phyloP scores from a whole-genome alignment of 2,329 filamentous ascomycete genomes.

The Dothiorella sarmentorum region DNA sequence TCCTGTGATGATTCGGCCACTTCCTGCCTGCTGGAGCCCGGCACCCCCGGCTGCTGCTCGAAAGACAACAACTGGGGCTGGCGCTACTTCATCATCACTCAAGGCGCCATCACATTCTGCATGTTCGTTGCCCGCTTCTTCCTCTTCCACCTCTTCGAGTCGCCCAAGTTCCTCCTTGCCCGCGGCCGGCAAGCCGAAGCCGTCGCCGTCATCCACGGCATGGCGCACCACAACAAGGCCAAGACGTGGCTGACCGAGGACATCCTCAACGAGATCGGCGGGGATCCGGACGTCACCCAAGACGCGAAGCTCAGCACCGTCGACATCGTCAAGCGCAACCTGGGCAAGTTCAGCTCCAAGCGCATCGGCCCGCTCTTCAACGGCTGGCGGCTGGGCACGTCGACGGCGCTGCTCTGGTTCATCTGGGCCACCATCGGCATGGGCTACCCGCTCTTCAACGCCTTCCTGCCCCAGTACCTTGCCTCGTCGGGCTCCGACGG shows the following conservation, averaged over 20 bases:
- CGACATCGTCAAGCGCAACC: conserved; percentile 56
- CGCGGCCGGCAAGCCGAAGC: conserved; percentile 74
- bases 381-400: conserved; percentile 46
- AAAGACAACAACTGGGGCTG: conserved; percentile 64
- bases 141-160: conserved; percentile 78
- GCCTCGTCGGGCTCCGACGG: conserved; percentile 50
- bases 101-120: conserved; percentile 68
- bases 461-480: conserved; percentile 85
- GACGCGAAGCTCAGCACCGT: conserved; percentile 38
- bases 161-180: conserved; percentile 77
- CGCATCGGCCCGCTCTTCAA: conserved; percentile 63
- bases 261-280: conserved; percentile 55
- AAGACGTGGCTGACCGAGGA: conserved; percentile 62
- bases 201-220: conserved; percentile 73
- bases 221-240: conserved; percentile 65
- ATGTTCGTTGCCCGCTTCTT: conserved; percentile 80
- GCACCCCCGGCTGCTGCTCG: conserved; percentile 26
- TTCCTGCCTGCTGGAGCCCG: not conserved
- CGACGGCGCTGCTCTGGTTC: conserved; percentile 64
- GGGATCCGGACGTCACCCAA: conserved; percentile 43
- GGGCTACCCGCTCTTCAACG: conserved; percentile 85
- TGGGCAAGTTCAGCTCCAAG: conserved; percentile 64
- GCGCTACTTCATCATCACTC: conserved; percentile 68
- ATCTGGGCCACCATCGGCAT: conserved; percentile 80
- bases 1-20: conserved; percentile 41